Base-by-base conservation (phyloP, 2,329 filamentous ascomycete species). In the Trichoderma sp. region DNA sequence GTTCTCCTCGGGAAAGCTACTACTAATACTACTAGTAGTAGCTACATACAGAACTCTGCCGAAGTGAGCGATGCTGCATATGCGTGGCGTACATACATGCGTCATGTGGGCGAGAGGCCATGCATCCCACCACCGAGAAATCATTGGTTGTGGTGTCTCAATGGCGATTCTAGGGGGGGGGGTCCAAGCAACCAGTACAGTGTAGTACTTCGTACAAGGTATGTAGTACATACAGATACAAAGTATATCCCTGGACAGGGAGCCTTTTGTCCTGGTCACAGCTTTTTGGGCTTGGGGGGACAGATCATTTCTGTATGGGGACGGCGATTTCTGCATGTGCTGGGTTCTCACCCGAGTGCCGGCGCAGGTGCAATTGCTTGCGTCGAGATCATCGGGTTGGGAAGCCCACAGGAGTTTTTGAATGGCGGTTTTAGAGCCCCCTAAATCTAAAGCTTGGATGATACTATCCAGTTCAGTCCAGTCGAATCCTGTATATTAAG, bases 81-180 rank as follows among this genome's bases (percentile, higher is more conserved):
- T 64, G 60, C 60, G 60, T 37, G 60, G 48, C 60, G 60, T 63
- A 15, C 35, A 13, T 63, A 15, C 35, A 13, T 39, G 45, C 48
- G 32, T 52, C 27, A 48, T 63, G 57, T 48, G 19, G 29, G 39
- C 27, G 15, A 53, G 10, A 45, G 42, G 42, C 19, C 19, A 45
- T 45, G 42, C 42, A 45, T 45, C 39, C 39, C n/a, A 12, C n/a
- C 42, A n/a, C 42, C 42, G n/a, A n/a, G n/a, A 22, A 48, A 48
- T 10, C 10, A 22, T 22, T 19, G 19, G 19, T 48, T 22, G 42
- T n/a, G 29, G 29, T 29, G 29, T 29, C 4, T 29, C 29, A 22
- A 48, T 48, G 42, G 42, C n/a, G 39, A 45, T 45, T 45, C 39
- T 48, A n/a, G 42, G 39, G n/a, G n/a, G 39, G 12, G 39, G n/a